A percentile compares a stretch with the other conserved stretches of the same genome.
phyloP scores from a whole-genome alignment of 2,329 filamentous ascomycete genomes.

The Fonsecaea monophora region DNA sequence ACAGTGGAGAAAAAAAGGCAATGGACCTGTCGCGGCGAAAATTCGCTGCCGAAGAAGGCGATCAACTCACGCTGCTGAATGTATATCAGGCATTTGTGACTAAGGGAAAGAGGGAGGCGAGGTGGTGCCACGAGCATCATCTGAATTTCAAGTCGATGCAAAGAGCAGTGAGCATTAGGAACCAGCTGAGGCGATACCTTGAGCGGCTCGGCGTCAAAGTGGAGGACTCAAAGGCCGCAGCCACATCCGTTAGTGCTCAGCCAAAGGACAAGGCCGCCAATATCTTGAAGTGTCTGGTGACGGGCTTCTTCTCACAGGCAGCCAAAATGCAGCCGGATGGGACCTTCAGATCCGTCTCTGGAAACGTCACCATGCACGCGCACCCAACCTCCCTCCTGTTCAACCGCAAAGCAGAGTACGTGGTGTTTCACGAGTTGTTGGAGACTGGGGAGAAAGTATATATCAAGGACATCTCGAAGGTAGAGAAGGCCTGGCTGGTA shows the following conservation, averaged over 20 bases:
- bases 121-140: constrained; percentile 85
- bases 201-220: constrained; percentile 80
- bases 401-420: constrained; percentile 95
- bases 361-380: constrained; percentile 77
- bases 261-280: constrained; percentile 67
- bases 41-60: constrained; percentile 91
- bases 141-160: constrained; percentile 86
- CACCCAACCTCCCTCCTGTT: constrained; percentile 95
- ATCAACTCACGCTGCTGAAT: constrained; percentile 90
- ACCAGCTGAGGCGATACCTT: constrained; percentile 84
- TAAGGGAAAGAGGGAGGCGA: constrained; percentile 79
- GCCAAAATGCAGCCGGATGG: constrained; percentile 94
- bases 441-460: constrained; percentile 88
- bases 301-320: constrained; percentile 91
- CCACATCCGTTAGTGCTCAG: constrained; percentile 44
- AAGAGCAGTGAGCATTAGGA: constrained; percentile 82
- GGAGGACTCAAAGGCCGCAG: constrained; percentile 60
- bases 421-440: constrained; percentile 91
- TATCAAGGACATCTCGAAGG: constrained; percentile 89
- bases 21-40: constrained; percentile 77
- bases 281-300: constrained; percentile 82
- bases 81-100: constrained; percentile 89
- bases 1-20: constrained; percentile 76
- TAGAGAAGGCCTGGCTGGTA: constrained; percentile 89
- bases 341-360: constrained; percentile 83